Percentiles rank a stretch among this genome's conserved stretches.
Conservation (phyloP, 2,329 filamentous ascomycete species). For the Colletotrichum godetiae region DNA sequence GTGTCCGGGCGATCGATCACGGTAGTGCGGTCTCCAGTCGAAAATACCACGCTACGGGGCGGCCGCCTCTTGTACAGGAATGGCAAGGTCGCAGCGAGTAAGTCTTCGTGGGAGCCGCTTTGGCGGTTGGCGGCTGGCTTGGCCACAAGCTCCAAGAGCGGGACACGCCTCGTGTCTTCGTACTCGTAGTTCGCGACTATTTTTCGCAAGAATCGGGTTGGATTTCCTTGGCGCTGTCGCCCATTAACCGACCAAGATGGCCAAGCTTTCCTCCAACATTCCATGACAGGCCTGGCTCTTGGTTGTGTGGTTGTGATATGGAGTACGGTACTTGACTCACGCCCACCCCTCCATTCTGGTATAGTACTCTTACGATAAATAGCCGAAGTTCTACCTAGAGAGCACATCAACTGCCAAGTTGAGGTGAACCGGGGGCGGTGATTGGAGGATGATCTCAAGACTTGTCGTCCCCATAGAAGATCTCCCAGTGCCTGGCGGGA, state of each 20-base stretch:
- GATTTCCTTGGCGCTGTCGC: neutral
- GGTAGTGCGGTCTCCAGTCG: neutral
- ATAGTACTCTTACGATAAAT: neutral
- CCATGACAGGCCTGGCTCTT: neutral
- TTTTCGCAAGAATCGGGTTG: neutral
- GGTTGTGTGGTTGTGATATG: neutral
- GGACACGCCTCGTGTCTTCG: neutral
- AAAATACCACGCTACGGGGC: neutral
- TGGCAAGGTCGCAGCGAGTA: neutral
- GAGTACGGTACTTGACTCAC: neutral
- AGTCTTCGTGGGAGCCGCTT: neutral
- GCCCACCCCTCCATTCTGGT: neutral
- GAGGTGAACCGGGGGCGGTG: slow-evolving; percentile 14
- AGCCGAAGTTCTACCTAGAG: neutral
- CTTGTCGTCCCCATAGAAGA: neutral
- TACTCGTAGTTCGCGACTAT: neutral
- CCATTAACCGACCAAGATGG: neutral
- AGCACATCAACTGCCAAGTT: neutral
- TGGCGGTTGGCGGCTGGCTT: neutral
- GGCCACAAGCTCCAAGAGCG: neutral
- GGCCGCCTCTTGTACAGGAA: slow-evolving; percentile 14
- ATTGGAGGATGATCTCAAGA: slow-evolving; percentile 22
- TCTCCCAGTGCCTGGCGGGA: neutral
- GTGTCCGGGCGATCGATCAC: slow-evolving; percentile 15
- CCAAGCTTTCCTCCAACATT: neutral